These are phyloP conservation scores for Tulasnella sp. DNA, from an alignment of 768 basidiomycete species.

Conservation along the genomic window DNA sequence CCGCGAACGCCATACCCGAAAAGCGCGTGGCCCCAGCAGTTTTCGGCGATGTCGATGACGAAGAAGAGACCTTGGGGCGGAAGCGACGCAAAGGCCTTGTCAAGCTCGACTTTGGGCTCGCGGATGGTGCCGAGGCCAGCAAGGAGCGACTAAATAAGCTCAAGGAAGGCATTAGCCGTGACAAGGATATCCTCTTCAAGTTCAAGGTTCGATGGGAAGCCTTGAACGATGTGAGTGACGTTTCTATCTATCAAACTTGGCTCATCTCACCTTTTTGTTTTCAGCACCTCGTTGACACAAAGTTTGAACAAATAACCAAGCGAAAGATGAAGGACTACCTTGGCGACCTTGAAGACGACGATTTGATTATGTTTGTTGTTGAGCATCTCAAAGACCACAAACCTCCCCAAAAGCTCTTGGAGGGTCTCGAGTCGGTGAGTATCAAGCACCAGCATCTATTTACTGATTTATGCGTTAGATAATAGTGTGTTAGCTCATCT, in stretches of 20 bases:
- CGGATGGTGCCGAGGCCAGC: slow-evolving; percentile 76
- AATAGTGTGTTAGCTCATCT: neutral
- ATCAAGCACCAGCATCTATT: neutral
- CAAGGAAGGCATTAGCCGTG: slow-evolving; percentile 69
- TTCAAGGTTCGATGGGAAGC: slow-evolving; percentile 91
- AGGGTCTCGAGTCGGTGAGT: slow-evolving; percentile 89
- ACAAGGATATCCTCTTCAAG: slow-evolving; percentile 79
- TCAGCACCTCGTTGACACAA: slow-evolving; percentile 81
- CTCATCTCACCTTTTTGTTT: neutral
- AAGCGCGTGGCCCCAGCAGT: slow-evolving; percentile 45
- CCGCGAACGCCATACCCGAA: slow-evolving; percentile 34
- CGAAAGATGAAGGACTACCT: slow-evolving; percentile 83
- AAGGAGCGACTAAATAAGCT: slow-evolving; percentile 81
- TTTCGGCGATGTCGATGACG: slow-evolving; percentile 75
- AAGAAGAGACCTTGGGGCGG: slow-evolving; percentile 70
- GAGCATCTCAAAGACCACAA: slow-evolving; percentile 94
- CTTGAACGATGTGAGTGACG: slow-evolving; percentile 73
- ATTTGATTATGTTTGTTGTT: slow-evolving; percentile 89
- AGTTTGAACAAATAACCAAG: slow-evolving; percentile 83
- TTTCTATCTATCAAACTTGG: slow-evolving; percentile 17
- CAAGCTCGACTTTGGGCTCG: slow-evolving; percentile 85
- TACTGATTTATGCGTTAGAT: neutral
- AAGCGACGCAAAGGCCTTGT: slow-evolving; percentile 86
- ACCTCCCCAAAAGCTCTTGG: slow-evolving; percentile 78
- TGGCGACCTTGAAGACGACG: slow-evolving; percentile 91